Conservation (phyloP, 2,329 filamentous ascomycete genomes). For the Chalaropsis ovoidea region DNA sequence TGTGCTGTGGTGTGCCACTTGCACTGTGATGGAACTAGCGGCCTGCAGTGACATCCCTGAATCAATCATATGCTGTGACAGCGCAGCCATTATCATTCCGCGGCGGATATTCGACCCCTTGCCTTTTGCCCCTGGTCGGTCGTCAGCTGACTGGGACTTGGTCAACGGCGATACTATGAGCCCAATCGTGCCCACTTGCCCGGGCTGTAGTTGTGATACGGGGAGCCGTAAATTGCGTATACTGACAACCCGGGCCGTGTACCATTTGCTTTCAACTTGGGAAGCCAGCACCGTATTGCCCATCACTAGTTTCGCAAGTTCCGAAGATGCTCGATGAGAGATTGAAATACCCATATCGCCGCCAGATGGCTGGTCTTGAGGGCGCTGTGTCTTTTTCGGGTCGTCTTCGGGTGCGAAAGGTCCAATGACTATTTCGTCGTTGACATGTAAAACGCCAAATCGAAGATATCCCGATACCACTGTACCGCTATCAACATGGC, state of each 20-base stretch:
- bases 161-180: slow-evolving; percentile 48
- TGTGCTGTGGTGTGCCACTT: slow-evolving; percentile 55
- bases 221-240: slow-evolving; percentile 80
- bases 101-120: slow-evolving; percentile 48
- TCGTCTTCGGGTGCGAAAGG: slow-evolving; percentile 55
- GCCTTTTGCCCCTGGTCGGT: slow-evolving; percentile 25
- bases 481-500: slow-evolving; percentile 45
- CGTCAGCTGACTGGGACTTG: slow-evolving; percentile 29
- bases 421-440: slow-evolving; percentile 67
- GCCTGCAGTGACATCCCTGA: slow-evolving; percentile 51
- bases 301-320: slow-evolving; percentile 44
- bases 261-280: slow-evolving; percentile 59
- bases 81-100: slow-evolving; percentile 70
- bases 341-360: slow-evolving; percentile 34
- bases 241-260: slow-evolving; percentile 68
- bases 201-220: slow-evolving; percentile 61
- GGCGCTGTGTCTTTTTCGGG: slow-evolving; percentile 28
- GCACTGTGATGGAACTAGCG: slow-evolving; percentile 59
- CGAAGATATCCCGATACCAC: slow-evolving; percentile 78
- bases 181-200: slow-evolving; percentile 84
- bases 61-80: slow-evolving; percentile 48
- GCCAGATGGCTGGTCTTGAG: slow-evolving; percentile 39
- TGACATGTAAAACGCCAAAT: slow-evolving; percentile 66
- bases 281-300: slow-evolving; percentile 45
- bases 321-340: slow-evolving; percentile 45